A percentile compares a stretch with the other conserved stretches of the same genome.
These are phyloP conservation scores for Taxillus chinensis DNA, from an alignment of 164 flowering plant genomes.

Conservation along the genomic window DNA sequence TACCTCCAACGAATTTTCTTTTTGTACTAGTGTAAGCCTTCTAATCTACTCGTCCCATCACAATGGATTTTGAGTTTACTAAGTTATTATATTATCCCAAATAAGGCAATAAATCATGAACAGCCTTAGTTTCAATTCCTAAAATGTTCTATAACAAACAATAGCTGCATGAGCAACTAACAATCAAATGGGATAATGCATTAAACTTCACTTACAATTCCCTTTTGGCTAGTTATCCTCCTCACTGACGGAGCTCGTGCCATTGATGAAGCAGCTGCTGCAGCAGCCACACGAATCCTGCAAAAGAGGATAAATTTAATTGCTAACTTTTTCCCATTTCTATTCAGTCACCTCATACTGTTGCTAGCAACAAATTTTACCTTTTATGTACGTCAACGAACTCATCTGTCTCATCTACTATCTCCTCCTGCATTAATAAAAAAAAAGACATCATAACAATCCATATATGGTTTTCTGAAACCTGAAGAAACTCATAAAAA, in stretches of 20 bases:
- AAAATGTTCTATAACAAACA: neutral
- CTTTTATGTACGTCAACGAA: slow-evolving; percentile 81
- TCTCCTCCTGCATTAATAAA: slow-evolving; percentile 59
- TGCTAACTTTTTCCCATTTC: neutral
- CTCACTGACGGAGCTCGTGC: slow-evolving; percentile 66
- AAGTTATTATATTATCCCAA: neutral
- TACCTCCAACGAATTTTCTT: too few species aligned
- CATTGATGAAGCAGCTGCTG: slow-evolving; percentile 74
- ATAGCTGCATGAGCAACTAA: neutral
- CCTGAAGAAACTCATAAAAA: neutral
- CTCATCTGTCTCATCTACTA: slow-evolving; percentile 92
- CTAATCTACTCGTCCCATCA: too few species aligned
- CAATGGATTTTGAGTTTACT: neutral
- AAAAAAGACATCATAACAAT: neutral
- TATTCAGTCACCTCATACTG: neutral
- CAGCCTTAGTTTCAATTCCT: neutral
- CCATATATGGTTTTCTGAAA: neutral
- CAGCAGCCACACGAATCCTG: slow-evolving; percentile 84
- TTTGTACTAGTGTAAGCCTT: too few species aligned
- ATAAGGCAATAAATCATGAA: neutral
- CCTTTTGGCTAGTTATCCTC: slow-evolving; percentile 42
- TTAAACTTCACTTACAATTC: slow-evolving; percentile 29
- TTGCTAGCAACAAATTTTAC: slow-evolving; percentile 16
- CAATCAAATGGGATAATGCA: neutral
- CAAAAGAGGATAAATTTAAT: slow-evolving; percentile 1